Evolutionary conservation across 2,329 filamentous ascomycete species (phyloP).

Genomic region (Pseudocercospora ulei): DNA sequence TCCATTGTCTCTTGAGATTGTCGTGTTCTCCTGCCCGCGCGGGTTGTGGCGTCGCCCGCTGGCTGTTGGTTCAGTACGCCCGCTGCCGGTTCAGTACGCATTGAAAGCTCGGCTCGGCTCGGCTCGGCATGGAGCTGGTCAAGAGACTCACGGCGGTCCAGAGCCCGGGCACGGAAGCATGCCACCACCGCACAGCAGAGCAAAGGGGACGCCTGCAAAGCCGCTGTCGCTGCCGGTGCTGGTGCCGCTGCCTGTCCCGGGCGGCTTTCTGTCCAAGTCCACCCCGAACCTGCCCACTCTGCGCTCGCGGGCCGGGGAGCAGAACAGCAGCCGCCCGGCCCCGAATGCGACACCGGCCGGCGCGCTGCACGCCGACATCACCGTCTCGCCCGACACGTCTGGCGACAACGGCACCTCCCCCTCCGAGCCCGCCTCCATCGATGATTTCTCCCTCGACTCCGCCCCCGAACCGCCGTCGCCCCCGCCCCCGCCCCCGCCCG

Average conservation of each 20-base stretch:
- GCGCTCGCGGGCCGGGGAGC: constrained; percentile 27
- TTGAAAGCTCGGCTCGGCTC: too few species aligned
- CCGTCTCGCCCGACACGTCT: constrained; percentile 18
- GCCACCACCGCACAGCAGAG: constrained; percentile 41
- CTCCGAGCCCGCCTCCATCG: constrained; percentile 36
- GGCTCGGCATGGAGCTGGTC: too few species aligned
- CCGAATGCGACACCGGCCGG: constrained; percentile 15
- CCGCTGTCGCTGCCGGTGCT: constrained; percentile 6
- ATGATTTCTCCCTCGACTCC: constrained; percentile 34
- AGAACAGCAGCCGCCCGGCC: constrained; percentile 16
- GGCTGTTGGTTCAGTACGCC: too few species aligned
- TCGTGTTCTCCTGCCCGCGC: too few species aligned
- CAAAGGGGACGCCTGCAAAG: constrained; percentile 23
- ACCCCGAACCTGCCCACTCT: constrained; percentile 42
- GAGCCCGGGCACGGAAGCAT: too few species aligned
- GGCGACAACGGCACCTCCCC: constrained; percentile 31
- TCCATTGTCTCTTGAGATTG: too few species aligned
- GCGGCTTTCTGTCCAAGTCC: constrained; percentile 41
- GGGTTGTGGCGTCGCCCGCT: too few species aligned
- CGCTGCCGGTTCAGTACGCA: too few species aligned
- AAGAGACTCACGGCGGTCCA: too few species aligned
- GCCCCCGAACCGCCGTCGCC: constrained; percentile 25
- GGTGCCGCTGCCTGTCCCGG: constrained; percentile 28
- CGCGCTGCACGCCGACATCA: constrained; percentile 13
- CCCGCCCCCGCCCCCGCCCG: constrained; percentile 22